Percentiles rank a stretch among this genome's conserved stretches.
phyloP scores from a whole-genome alignment of 2,329 filamentous ascomycete species.

The Tympanopsis confertula region DNA sequence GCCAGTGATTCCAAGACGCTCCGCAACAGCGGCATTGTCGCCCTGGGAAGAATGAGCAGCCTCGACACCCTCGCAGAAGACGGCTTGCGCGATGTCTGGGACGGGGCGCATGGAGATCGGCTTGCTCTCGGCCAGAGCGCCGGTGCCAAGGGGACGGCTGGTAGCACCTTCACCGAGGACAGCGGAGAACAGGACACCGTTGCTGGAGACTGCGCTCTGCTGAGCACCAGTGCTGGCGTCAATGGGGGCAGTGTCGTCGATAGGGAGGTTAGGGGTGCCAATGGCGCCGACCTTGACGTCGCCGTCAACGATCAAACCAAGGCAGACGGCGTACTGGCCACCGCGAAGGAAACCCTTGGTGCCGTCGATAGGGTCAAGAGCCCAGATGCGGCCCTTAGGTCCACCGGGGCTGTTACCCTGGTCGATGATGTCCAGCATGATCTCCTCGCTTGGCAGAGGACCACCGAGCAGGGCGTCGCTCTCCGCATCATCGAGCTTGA shows the following conservation, averaged over 20 bases:
- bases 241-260: constrained; percentile 66
- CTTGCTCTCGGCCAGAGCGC: constrained; percentile 40
- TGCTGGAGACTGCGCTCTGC: constrained; percentile 61
- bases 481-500: constrained; percentile 53
- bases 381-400: constrained; percentile 73
- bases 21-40: constrained; percentile 75
- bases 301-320: constrained; percentile 84
- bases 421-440: constrained; percentile 59
- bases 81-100: constrained; percentile 63
- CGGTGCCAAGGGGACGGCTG: constrained; percentile 59
- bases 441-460: constrained; percentile 50
- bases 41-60: constrained; percentile 81
- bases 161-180: constrained; percentile 68
- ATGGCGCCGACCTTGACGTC: constrained; percentile 89
- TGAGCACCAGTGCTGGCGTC: constrained; percentile 63
- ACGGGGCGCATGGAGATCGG: constrained; percentile 72
- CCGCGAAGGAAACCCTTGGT: constrained; percentile 95
- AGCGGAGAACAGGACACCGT: constrained; percentile 81
- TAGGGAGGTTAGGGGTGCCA: constrained; percentile 86
- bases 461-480: constrained; percentile 62
- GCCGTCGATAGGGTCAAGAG: constrained; percentile 92
- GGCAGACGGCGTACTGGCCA: constrained; percentile 91
- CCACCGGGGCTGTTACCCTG: constrained; percentile 61
- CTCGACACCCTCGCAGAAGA: constrained; percentile 95
- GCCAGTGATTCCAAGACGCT: constrained; percentile 74